Evolutionary conservation across 1,284 basidiomycete species (phyloP), one percentile per base, ranked within the genome.

Genomic region (Moesziomyces sp.): DNA sequence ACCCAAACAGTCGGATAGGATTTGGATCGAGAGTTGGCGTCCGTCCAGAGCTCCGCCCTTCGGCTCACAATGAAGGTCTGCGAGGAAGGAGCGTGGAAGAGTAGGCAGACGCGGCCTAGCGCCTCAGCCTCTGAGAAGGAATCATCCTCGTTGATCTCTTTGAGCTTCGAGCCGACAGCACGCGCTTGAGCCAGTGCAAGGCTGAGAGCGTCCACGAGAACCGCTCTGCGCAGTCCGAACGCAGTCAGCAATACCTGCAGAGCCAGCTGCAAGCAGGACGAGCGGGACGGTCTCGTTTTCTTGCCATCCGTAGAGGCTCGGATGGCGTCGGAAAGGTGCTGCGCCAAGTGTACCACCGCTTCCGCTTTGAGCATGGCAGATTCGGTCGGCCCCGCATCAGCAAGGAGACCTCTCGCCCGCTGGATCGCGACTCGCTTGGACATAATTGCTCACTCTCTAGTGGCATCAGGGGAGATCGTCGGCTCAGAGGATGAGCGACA

Each of bases 191-290:
- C 47, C 9, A 40, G 14, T 2, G 55, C 52, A 28, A 68, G 21
- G 23, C 51, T 46, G 9, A 68, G 38, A 14, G 55, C 51, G 16
- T 68, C 65, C 7, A 68, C 49, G 18, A 68, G 28, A 26, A 59
- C 65, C n/a, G 59, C 65, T 48, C 65, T 58, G 19, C 65, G 65
- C 2, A 68, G 44, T 2, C 65, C 65, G 11, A 35, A 28, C 9
- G 58, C 55, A 3, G 62, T 48, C 6, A 68, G 5, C 3, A 58
- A 52, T 19, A 62, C 19, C 46, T 68, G 65, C 56, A 62, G 34
- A 2, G 65, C 65, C 8, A 68, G 13, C n/a, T 48, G 59, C 9
- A 44, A 35, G 45, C 59, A 68, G n/a, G 42, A 59, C 11, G 52
- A 62, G 19, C 56, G 47, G 1, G 59, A 51, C 7, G 48, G 38